Evolutionary conservation across 768 basidiomycete genomes (phyloP), one percentile per base, ranked within the genome.

Genomic region (Ramaria rubella): DNA sequence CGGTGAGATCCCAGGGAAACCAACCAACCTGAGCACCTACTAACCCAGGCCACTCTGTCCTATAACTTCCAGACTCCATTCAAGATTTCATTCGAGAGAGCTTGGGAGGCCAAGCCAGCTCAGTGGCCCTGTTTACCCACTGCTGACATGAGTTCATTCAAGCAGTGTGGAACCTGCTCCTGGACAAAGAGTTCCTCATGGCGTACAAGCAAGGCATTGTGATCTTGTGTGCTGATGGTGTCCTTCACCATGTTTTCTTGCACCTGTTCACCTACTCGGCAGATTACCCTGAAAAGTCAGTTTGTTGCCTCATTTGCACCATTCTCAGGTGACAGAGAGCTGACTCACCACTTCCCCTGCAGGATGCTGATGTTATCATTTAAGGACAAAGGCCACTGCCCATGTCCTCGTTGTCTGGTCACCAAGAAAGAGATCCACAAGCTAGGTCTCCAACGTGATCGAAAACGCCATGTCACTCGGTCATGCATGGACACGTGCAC

Each of bases 341-440:
- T 36, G 34, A 36, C 34, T 36, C 8, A 8, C 7, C 15, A 36
- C 7, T 36, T 36, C 8, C 8, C 34, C 34, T n/a, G n/a, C 34
- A 74, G 73, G 58, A 60, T 74, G 8, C 64, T 77, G 0, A 46
- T 77, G 1, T 67, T 74, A 0, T 65, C 65, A 8, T 72, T 78
- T 2, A 65, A 70, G 5, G 69, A 73, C 50, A 67, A 71, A 14
- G 78, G 73, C 1, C 9, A 59, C 0, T 76, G 68, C 46, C 74
- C 72, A 14, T 77, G 76, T 57, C 74, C 74, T 0, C 61, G 68
- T 0, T 78, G 77, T 53, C 55, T 69, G 0, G 58, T 72, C 24
- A 44, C 43, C 7, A 73, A 71, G 51, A 52, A 59, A 1, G 36
- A 67, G 0, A 59, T 77, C 5, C 58, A 67, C 31, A 49, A 50